Evolutionary conservation across 129 eudicot genomes (phyloP), one percentile per base, ranked within the genome.

Genomic region (Ambrosia artemisiifolia): DNA sequence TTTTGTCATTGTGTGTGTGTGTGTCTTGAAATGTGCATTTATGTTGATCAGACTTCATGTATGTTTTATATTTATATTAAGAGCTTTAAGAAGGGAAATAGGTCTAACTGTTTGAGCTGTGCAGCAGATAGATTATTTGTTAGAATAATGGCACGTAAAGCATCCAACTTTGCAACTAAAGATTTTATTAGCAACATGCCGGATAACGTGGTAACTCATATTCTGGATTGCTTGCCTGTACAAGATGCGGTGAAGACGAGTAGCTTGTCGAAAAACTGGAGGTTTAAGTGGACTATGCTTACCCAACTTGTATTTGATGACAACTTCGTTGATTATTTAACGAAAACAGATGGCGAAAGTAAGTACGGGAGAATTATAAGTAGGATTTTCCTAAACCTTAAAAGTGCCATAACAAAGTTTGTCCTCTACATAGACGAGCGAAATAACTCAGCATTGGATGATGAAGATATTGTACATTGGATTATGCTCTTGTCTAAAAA

Each of bases 141-240:
- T 64, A 40, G 51, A 64, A 9, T 8, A 50, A 69, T 50, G 43
- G 38, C 53, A 47, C 53, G 11, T 56, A 24, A 9, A 14, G 40
- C 40, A 28, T 10, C 57, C 8, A 30, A 30, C 12, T 28, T 47
- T 12, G 56, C 38, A 10, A 10, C 72, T 2, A 33, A 69, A 24
- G 72, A 69, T 53, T 3, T 50, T 51, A 34, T 69, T 17, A 34
- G 73, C 73, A 69, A 1, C 34, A 69, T 69, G 73, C 73, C 73
- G 5, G 73, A 69, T 17, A 69, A 50, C 18, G 49, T 69, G 43
- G 11, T 50, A 35, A 69, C 34, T 53, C 1, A 34, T 69, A 69
- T 69, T 50, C 11, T 69, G 18, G 34, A 69, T 17, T 30, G 49
- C 17, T 50, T 69, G 63, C 63, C 73, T 2, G 34, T 69, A 50